These are phyloP conservation scores for Salix caprea DNA, from an alignment of 345 rosid species.

Conservation along the genomic window DNA sequence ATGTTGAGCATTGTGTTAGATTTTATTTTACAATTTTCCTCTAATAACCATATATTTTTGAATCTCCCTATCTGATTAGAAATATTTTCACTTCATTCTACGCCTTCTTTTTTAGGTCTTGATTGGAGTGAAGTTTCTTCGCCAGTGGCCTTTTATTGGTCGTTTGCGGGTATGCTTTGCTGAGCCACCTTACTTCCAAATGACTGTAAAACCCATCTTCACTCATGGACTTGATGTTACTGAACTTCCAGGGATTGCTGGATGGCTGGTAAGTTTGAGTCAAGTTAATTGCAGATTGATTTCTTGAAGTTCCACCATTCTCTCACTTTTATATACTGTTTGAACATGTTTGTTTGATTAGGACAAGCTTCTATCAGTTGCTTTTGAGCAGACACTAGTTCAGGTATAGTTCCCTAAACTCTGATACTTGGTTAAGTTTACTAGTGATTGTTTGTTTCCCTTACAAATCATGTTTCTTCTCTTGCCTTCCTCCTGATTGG, in stretches of 20 bases:
- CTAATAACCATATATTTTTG: background rate
- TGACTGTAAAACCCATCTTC: slow-evolving; percentile 79
- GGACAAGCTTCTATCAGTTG: slow-evolving; percentile 86
- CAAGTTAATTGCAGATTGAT: slow-evolving; percentile 1
- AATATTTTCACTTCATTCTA: background rate
- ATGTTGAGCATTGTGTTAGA: no score
- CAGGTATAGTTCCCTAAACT: slow-evolving; percentile 18
- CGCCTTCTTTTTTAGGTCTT: slow-evolving; percentile 43
- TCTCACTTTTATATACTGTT: background rate
- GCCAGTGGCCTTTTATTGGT: slow-evolving; percentile 81
- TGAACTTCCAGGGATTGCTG: slow-evolving; percentile 89
- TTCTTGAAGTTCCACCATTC: slow-evolving; percentile 5
- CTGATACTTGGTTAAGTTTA: background rate
- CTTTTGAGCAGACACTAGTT: slow-evolving; percentile 75
- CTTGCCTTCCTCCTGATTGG: background rate
- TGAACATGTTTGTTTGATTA: slow-evolving; percentile 26
- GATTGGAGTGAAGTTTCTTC: slow-evolving; percentile 84
- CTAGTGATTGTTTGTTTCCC: background rate
- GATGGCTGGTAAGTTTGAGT: slow-evolving; percentile 83
- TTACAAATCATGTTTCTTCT: background rate
- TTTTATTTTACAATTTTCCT: no score
- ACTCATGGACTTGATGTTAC: slow-evolving; percentile 79
- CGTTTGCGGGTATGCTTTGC: slow-evolving; percentile 88
- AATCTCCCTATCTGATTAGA: background rate
- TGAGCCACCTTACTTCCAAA: slow-evolving; percentile 94